phyloP scores from a whole-genome alignment of 345 rosid genomes.

The Ailanthus altissimus region DNA sequence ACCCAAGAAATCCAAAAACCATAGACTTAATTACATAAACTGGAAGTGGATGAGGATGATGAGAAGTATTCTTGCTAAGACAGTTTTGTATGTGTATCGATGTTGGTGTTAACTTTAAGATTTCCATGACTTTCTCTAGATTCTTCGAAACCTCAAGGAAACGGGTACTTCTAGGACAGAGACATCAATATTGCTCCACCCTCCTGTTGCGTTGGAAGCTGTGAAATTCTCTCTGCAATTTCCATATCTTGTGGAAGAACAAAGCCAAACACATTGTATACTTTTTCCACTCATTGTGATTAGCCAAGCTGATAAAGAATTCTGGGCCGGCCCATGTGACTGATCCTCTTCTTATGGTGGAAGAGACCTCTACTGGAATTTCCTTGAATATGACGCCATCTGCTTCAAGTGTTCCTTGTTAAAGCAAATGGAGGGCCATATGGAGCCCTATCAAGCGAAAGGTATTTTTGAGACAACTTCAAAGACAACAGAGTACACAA shows the following conservation, averaged over 20 bases:
- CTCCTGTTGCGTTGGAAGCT: conserved; percentile 44
- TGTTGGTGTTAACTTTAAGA: background rate
- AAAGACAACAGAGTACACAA: background rate
- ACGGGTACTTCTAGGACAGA: conserved; percentile 47
- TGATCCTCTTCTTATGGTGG: conserved; percentile 45
- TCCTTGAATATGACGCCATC: conserved; percentile 40
- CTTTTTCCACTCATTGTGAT: conserved; percentile 52
- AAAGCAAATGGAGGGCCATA: conserved; percentile 60
- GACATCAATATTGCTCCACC: conserved; percentile 49
- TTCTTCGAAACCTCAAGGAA: conserved; percentile 36
- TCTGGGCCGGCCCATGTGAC: conserved; percentile 65
- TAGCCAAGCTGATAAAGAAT: conserved; percentile 58
- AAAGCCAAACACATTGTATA: conserved; percentile 46
- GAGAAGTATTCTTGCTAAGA: background rate
- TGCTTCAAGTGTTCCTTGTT: conserved; percentile 57
- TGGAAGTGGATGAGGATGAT: background rate
- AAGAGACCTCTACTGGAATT: conserved; percentile 43
- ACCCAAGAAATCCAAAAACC: background rate
- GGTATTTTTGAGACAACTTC: background rate
- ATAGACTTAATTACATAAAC: background rate
- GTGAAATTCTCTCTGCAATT: conserved; percentile 44
- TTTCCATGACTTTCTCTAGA: conserved; percentile 18
- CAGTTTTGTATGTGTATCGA: background rate
- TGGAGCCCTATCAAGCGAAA: conserved; percentile 37
- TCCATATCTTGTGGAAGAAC: conserved; percentile 56